Percentiles rank a stretch among this genome's conserved stretches.
phyloP scores from a whole-genome alignment of 768 basidiomycete genomes.

The Mycena floridula region DNA sequence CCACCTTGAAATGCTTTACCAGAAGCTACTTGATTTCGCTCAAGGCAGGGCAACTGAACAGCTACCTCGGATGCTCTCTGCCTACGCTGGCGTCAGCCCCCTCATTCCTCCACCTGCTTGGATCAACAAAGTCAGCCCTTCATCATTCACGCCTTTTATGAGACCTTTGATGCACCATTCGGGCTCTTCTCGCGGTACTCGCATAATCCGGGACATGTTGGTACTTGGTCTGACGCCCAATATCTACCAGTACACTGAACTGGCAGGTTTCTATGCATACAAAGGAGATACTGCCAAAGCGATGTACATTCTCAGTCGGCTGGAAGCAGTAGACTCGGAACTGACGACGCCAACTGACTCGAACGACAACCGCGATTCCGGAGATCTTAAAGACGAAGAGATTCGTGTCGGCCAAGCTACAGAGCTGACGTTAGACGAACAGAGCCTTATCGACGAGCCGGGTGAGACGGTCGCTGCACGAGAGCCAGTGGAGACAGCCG shows the following conservation, averaged over 20 bases:
- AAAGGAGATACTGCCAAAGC: conserved; percentile 27
- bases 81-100: conserved; percentile 1
- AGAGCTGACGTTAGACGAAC: background rate
- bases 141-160: conserved; percentile 52
- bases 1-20: conserved; percentile 34
- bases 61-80: conserved; percentile 1
- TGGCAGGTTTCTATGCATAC: conserved; percentile 40
- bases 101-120: conserved; percentile 18
- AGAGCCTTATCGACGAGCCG: too few relatives aligned
- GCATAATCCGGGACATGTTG: conserved; percentile 49
- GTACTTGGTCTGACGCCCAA: conserved; percentile 37
- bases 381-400: too few relatives aligned
- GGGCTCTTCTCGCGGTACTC: conserved; percentile 26
- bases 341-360: too few relatives aligned
- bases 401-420: too few relatives aligned
- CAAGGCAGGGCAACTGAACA: conserved; percentile 10
- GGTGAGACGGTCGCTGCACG: too few relatives aligned
- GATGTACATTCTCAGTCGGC: conserved; percentile 32
- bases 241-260: conserved; percentile 41
- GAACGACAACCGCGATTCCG: too few relatives aligned
- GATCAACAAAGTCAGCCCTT: conserved; percentile 20
- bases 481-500: background rate
- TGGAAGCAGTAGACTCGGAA: too few relatives aligned
- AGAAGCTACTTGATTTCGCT: conserved; percentile 25
- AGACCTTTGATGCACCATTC: conserved; percentile 25